Percentiles rank a stretch among this genome's conserved stretches.
Conservation (phyloP, 2,329 filamentous ascomycete species). For the Colletotrichum cereale region DNA sequence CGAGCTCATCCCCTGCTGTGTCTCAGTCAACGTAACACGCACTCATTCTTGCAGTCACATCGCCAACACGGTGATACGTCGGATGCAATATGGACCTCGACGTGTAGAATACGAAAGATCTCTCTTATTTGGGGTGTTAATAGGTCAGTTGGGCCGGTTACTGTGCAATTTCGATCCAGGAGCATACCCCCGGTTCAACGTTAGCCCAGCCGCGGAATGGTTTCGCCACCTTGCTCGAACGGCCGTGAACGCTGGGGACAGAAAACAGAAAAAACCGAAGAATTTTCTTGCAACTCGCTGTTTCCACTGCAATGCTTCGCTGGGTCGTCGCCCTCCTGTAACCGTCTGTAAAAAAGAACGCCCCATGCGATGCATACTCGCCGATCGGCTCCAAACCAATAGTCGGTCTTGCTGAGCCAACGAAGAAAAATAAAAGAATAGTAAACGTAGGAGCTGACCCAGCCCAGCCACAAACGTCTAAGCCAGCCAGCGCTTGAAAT, state of each 20-base stretch:
- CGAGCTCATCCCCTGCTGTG: constrained; percentile 14
- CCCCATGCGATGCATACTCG: constrained; percentile 34
- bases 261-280: neutral
- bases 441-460: constrained; percentile 5
- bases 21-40: constrained; percentile 27
- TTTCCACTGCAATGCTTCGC: constrained; percentile 24
- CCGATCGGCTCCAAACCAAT: constrained; percentile 12
- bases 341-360: constrained; percentile 32
- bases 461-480: neutral
- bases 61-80: neutral
- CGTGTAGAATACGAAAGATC: neutral
- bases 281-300: constrained; percentile 8
- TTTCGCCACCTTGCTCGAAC: constrained; percentile 3
- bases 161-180: neutral
- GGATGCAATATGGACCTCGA: neutral
- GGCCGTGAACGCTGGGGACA: neutral
- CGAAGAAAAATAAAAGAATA: constrained; percentile 10
- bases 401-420: neutral
- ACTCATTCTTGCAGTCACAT: constrained; percentile 7
- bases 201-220: neutral
- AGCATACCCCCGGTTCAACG: neutral
- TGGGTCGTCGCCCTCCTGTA: constrained; percentile 13
- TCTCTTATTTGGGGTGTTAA: constrained; percentile 16
- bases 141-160: constrained; percentile 7
- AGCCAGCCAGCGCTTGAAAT: constrained; percentile 10